Evolutionary conservation across 768 basidiomycete genomes (phyloP), one percentile per base, ranked within the genome.

Genomic region (Suillus brevipes): DNA sequence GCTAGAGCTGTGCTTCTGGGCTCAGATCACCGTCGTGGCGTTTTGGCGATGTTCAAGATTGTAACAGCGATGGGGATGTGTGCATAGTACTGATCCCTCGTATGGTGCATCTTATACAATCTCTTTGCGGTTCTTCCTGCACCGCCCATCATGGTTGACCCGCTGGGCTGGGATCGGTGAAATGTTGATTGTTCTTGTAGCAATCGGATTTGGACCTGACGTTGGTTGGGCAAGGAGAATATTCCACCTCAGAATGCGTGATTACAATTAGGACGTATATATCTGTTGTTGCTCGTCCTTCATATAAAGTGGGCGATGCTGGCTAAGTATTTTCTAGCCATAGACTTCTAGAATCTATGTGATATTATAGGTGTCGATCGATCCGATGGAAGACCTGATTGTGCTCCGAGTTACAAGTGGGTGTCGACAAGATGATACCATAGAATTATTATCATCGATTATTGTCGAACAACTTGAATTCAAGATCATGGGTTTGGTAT

Each of bases 91-190:
- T 60, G 73, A 53, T 78, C 77, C 65, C 77, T 81, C 57, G 71
- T 62, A 20, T 82, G 82, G 81, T 71, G 78, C 31, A 64, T 70
- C 34, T 65, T 84, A 58, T 83, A 83, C 70, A 83, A 82, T 65
- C 62, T 82, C n/a, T 74, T 80, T 36, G 80, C 83, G 60, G 70
- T 85, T 18, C 75, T 85, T 14, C 77, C 86, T 49, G 84, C 84
- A 20, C 31, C 31, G 18, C 18, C 9, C 18, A 31, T 34, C 18
- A 34, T 31, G 31, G 20, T 20, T 34, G 2, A 10, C 31, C 10
- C 5, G 18, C 18, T 34, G 52, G 28, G 4, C 18, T 28, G 50
- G 50, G 50, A 52, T 28, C 9, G 5, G 18, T 31, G 31, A 31
- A 53, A 18, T 53, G 4, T 5, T 12, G 20, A 10, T 31, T 31